phyloP scores from a whole-genome alignment of 78 protist species.

The Anaeramoeba flamelloides region DNA sequence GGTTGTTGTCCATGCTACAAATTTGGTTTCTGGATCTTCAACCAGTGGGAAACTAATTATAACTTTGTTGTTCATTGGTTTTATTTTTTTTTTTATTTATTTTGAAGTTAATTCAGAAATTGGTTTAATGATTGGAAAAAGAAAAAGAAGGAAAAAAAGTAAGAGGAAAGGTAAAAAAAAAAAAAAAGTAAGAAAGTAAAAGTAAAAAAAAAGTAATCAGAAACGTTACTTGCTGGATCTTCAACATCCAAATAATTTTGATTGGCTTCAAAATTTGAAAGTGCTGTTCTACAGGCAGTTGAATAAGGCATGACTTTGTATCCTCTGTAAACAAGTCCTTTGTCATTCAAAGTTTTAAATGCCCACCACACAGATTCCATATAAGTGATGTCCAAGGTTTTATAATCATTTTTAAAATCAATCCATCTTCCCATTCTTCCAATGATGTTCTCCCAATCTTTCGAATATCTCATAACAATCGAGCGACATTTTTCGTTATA shows the following conservation, averaged over 20 bases:
- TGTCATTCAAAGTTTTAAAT: constrained; percentile 62
- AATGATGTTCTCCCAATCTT: constrained; percentile 78
- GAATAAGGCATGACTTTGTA: constrained; percentile 94
- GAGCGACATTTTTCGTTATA: constrained; percentile 84
- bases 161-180: too few species aligned
- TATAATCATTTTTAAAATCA: constrained; percentile 93
- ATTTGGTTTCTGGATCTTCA: constrained; percentile 26
- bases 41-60: constrained; percentile 43
- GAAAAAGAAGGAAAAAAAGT: too few species aligned
- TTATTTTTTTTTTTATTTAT: too few species aligned
- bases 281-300: constrained; percentile 83
- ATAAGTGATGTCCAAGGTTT: constrained; percentile 79
- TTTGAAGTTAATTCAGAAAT: too few species aligned
- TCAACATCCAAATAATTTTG: constrained; percentile 82
- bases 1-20: constrained; percentile 99
- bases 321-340: constrained; percentile 89
- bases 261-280: constrained; percentile 93
- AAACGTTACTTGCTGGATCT: too few species aligned
- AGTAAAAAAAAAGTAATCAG: too few species aligned
- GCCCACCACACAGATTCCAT: constrained; percentile 79
- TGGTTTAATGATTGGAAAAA: too few species aligned
- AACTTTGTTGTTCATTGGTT: too few species aligned
- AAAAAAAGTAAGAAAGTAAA: too few species aligned
- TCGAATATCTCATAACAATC: constrained; percentile 48
- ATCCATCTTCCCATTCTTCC: constrained; percentile 96